Percentiles rank a stretch among this genome's conserved stretches.
Evolutionary conservation across 345 rosid genomes (phyloP).

Genomic region (Citrus cavaleriei): DNA sequence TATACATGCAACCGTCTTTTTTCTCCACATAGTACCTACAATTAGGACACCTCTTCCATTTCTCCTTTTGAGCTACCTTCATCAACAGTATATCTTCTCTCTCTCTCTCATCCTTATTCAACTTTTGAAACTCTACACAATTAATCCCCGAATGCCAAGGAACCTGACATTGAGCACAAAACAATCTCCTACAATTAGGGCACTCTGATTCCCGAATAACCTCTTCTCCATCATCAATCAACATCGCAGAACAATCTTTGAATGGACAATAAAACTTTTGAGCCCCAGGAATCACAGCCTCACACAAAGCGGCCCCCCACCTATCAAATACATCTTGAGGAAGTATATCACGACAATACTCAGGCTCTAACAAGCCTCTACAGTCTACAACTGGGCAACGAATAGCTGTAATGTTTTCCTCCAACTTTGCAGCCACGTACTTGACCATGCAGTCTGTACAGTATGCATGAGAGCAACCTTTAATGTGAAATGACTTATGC

Average conservation of each 20-base stretch:
- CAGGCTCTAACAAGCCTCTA: conserved; percentile 34
- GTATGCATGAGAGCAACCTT: conserved; percentile 42
- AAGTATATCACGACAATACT: conserved; percentile 26
- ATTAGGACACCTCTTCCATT: conserved; percentile 43
- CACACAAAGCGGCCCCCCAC: conserved; percentile 50
- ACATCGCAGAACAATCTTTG: conserved; percentile 42
- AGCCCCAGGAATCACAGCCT: conserved; percentile 28
- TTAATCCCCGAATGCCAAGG: conserved; percentile 44
- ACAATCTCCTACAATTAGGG: conserved; percentile 36
- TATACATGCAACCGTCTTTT: conserved; percentile 32
- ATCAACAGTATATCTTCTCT: conserved; percentile 40
- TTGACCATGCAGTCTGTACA: conserved; percentile 35
- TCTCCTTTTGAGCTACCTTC: conserved; percentile 29
- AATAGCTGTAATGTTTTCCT: conserved; percentile 28
- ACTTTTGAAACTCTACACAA: conserved; percentile 27
- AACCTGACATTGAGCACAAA: conserved; percentile 45
- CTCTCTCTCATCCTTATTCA: conserved; percentile 37
- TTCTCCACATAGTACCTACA: conserved; percentile 48
- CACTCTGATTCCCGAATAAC: conserved; percentile 27
- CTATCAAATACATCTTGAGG: conserved; percentile 22
- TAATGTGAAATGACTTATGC: conserved; percentile 16
- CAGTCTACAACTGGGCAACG: conserved; percentile 38
- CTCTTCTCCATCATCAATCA: conserved; percentile 32
- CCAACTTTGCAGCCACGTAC: conserved; percentile 35
- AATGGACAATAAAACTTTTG: conserved; percentile 38